These are phyloP conservation scores for Beauveria scarabaeidicola DNA, from an alignment of 2,329 filamentous ascomycete genomes.

Conservation along the genomic window DNA sequence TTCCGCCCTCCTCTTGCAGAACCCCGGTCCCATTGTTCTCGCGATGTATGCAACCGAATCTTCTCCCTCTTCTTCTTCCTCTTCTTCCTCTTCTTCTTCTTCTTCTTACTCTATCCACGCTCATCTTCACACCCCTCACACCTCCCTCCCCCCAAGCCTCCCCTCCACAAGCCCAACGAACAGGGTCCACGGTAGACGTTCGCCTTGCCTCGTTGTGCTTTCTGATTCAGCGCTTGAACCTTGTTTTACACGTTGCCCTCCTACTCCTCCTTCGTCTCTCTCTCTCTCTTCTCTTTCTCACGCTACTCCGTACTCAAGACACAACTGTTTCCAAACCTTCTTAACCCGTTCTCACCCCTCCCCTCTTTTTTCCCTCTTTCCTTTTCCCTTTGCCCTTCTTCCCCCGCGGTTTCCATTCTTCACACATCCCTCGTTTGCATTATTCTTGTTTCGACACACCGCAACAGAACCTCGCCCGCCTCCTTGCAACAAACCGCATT, in stretches of 20 bases:
- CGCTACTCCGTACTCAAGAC: background rate
- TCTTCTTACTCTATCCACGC: background rate
- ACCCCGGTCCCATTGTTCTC: background rate
- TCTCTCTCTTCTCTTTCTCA: background rate
- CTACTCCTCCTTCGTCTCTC: background rate
- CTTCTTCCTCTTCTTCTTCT: background rate
- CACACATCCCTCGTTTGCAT: too few relatives aligned
- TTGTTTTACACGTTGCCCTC: conserved; percentile 5
- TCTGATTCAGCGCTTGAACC: conserved; percentile 10
- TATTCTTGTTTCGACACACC: background rate
- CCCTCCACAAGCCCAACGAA: background rate
- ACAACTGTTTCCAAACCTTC: background rate
- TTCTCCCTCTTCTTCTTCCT: background rate
- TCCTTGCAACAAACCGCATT: background rate
- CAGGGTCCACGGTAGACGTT: conserved; percentile 9
- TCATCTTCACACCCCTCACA: background rate
- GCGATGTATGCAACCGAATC: background rate
- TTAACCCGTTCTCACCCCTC: conserved; percentile 2
- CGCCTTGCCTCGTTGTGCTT: background rate
- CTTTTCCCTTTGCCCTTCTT: background rate
- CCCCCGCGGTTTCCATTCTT: background rate
- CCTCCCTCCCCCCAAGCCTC: background rate
- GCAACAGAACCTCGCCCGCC: background rate
- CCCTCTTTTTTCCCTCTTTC: background rate
- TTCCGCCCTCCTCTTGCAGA: background rate